Percentiles rank a stretch among this genome's conserved stretches.
Conservation (phyloP, 1,139 yeast genomes). For the Geotrichum reessii region DNA sequence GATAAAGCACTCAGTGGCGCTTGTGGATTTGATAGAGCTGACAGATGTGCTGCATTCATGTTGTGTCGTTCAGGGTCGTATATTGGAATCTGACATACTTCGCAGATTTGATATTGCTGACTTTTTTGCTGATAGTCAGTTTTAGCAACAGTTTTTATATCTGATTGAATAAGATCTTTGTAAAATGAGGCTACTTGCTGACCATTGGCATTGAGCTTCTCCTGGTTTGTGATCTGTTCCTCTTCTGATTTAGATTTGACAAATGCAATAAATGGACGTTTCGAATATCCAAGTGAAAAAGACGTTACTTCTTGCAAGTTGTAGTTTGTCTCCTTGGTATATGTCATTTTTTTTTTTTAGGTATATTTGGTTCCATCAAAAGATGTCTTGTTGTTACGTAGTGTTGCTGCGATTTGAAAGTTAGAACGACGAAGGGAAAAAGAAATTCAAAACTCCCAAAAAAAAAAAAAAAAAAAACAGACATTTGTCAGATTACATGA, state of each 20-base stretch:
- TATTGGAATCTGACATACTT: slow-evolving; percentile 18
- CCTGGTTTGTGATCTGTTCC: neutral
- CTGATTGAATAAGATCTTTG: slow-evolving; percentile 1
- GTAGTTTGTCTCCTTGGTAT: neutral
- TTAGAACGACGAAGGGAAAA: neutral
- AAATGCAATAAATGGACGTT: slow-evolving; percentile 11
- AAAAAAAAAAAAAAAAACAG: neutral
- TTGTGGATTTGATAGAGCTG: slow-evolving; percentile 16
- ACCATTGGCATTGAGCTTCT: neutral
- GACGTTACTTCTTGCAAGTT: slow-evolving; percentile 2
- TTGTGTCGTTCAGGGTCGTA: slow-evolving; percentile 18
- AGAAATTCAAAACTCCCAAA: neutral
- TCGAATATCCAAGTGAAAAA: slow-evolving; percentile 8
- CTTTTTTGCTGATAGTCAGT: neutral
- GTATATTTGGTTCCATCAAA: neutral
- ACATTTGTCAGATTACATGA: neutral
- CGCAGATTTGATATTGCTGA: slow-evolving; percentile 13
- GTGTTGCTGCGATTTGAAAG: neutral
- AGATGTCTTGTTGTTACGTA: neutral
- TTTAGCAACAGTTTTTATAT: neutral
- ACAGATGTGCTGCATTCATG: slow-evolving; percentile 20
- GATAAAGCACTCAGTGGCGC: slow-evolving; percentile 19
- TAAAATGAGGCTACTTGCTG: slow-evolving; percentile 10
- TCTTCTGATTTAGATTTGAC: slow-evolving; percentile 8
- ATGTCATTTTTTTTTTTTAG: neutral